These are phyloP conservation scores for Pythium folliculosum DNA, from an alignment of 352 stramenopile genomes.

Conservation along the genomic window DNA sequence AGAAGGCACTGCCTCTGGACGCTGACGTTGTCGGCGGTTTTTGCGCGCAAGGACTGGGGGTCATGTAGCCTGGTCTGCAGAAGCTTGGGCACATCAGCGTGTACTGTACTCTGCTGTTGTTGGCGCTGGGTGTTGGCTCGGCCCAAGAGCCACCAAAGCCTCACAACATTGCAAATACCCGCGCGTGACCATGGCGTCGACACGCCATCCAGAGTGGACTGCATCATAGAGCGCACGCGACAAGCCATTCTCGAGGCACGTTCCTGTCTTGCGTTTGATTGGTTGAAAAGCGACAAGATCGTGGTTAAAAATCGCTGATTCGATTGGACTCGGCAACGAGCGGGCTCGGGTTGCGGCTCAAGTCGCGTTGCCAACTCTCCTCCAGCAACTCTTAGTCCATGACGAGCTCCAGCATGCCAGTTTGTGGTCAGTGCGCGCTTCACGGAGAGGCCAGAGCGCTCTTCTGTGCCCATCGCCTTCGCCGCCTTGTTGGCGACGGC, in stretches of 20 bases:
- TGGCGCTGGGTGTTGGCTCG: too few relatives aligned
- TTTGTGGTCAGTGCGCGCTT: slow-evolving; percentile 27
- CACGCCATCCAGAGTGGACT: too few relatives aligned
- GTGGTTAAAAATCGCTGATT: slow-evolving; percentile 18
- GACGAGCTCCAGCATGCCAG: slow-evolving; percentile 21
- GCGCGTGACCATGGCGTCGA: neutral
- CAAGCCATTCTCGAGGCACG: neutral
- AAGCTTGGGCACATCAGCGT: neutral
- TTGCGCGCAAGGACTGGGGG: too few relatives aligned
- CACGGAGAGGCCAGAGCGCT: slow-evolving; percentile 9
- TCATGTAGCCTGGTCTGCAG: neutral
- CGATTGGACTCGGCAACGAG: slow-evolving; percentile 7
- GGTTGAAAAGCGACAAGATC: slow-evolving; percentile 10
- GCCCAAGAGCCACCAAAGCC: too few relatives aligned
- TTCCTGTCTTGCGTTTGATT: neutral
- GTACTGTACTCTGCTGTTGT: too few relatives aligned
- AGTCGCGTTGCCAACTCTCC: neutral
- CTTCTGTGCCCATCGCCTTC: neutral
- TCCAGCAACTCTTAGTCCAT: slow-evolving; percentile 20
- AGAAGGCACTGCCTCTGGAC: neutral
- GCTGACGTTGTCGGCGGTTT: neutral
- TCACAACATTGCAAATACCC: too few relatives aligned
- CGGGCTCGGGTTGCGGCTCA: slow-evolving; percentile 1
- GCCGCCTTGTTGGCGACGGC: neutral
- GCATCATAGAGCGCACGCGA: too few relatives aligned